These are phyloP conservation scores for Xylariaceae sp. DNA, from an alignment of 2,329 filamentous ascomycete species.

Conservation along the genomic window DNA sequence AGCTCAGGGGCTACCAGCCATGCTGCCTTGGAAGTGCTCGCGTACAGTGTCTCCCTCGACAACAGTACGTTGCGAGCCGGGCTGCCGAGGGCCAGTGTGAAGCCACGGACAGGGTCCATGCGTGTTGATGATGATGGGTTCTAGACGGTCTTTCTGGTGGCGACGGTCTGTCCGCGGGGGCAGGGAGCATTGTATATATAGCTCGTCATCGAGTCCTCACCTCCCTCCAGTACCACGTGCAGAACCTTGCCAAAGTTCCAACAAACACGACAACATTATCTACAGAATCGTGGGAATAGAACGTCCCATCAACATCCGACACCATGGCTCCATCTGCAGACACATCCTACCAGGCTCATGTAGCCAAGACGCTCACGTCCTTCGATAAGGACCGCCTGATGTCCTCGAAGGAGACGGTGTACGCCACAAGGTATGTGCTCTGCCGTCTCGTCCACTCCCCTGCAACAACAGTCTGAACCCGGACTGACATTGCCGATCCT, in stretches of 20 bases:
- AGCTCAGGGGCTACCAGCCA: too few relatives aligned
- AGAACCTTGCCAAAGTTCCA: not conserved
- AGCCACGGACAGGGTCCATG: too few relatives aligned
- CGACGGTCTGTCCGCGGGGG: too few relatives aligned
- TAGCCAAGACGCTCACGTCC: constrained; percentile 27
- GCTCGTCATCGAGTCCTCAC: constrained; percentile 1
- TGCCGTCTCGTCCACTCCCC: not conserved
- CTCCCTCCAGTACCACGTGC: not conserved
- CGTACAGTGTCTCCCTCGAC: too few relatives aligned
- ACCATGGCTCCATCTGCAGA: constrained; percentile 23
- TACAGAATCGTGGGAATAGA: not conserved
- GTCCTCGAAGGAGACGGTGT: constrained; percentile 34
- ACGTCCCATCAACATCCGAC: not conserved
- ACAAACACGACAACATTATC: not conserved
- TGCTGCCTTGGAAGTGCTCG: too few relatives aligned
- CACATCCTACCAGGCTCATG: constrained; percentile 30
- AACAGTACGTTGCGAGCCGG: too few relatives aligned
- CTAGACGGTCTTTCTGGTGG: too few relatives aligned
- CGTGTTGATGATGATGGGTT: too few relatives aligned
- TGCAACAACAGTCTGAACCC: not conserved
- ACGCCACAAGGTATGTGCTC: constrained; percentile 49
- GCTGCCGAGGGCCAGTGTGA: too few relatives aligned
- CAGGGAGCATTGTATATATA: too few relatives aligned
- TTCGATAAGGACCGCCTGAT: constrained; percentile 33
- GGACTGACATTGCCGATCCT: constrained; percentile 1